phyloP scores from a whole-genome alignment of 805 yeast genomes.

The Yamadazyma endophytica region DNA sequence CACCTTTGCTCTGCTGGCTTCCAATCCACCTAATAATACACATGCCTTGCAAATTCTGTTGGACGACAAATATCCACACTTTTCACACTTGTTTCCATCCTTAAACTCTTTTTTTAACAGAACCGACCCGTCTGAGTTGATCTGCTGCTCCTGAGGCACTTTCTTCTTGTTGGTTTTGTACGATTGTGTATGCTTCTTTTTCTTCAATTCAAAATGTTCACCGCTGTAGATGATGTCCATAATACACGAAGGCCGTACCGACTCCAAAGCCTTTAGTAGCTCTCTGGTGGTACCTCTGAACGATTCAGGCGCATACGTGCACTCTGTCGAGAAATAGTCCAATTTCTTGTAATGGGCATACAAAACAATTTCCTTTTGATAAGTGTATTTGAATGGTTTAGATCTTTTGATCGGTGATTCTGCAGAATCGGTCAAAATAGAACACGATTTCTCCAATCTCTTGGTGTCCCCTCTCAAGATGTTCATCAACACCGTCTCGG shows the following conservation, averaged over 20 bases:
- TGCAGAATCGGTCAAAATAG: slow-evolving; percentile 74
- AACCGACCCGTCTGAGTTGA: slow-evolving; percentile 62
- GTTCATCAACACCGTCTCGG: slow-evolving; percentile 96
- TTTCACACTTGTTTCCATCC: slow-evolving; percentile 75
- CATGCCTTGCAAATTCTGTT: slow-evolving; percentile 93
- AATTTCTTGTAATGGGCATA: slow-evolving; percentile 95
- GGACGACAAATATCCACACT: slow-evolving; percentile 89
- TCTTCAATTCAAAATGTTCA: slow-evolving; percentile 69
- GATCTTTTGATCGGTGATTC: slow-evolving; percentile 91
- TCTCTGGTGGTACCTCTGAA: slow-evolving; percentile 97
- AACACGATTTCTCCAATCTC: slow-evolving; percentile 81
- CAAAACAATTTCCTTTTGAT: slow-evolving; percentile 94
- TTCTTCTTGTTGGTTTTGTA: slow-evolving; percentile 26
- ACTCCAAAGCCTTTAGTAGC: slow-evolving; percentile 82
- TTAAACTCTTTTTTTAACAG: slow-evolving; percentile 36
- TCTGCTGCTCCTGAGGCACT: slow-evolving; percentile 39
- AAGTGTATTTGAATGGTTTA: slow-evolving; percentile 92
- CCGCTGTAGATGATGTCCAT: slow-evolving; percentile 94
- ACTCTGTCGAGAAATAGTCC: slow-evolving; percentile 95
- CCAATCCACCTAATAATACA: slow-evolving; percentile 77
- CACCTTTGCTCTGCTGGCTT: slow-evolving; percentile 66
- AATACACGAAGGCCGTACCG: slow-evolving; percentile 87
- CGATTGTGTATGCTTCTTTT: slow-evolving; percentile 35
- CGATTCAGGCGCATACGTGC: slow-evolving; percentile 98
- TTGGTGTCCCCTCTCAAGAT: slow-evolving; percentile 94